Base-by-base conservation (phyloP, 2,329 filamentous ascomycete genomes). In the Sclerotiophoma versabilis region DNA sequence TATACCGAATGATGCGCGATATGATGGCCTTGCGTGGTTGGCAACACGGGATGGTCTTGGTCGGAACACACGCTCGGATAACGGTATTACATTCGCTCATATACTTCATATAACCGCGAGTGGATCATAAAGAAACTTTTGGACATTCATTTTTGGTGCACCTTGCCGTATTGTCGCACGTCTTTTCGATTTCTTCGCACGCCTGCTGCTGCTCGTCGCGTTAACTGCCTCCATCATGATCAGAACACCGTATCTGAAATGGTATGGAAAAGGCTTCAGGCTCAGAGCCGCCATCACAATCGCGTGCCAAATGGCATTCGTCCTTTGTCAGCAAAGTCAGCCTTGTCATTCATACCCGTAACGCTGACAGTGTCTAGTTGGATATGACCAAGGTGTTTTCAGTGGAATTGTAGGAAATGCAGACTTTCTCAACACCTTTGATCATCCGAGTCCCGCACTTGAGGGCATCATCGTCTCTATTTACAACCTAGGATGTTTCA, bases 391-490 rank as follows among this genome's bases (percentile, higher is more conserved):
- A 49, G 72, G 72, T 29, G 72, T 74, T 2, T 75, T 74, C 45
- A 72, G 70, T 25, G 76, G 76, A 14, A 77, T 78, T 41, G 73
- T 79, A 1, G 71, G 69, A n/a, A 78, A 78, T 48, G 59, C 65
- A 29, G 64, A 77, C 51, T 79, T 75, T 59, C 59, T 71, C 5
- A 53, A 74, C n/a, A 76, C 73, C 0, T 77, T 78, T 46, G 63
- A 70, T n/a, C 60, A 78, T 47, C 76, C 76, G 0, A 64, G 67
- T 2, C 66, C 70, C 4, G 74, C 60, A 0, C 69, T 76, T 3
- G 74, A 77, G 50, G 76, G 76, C 29, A 79, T 78, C 52, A 78
- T 78, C 30, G 76, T 79, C 1, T 73, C 68, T 2, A 76, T 76
- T 11, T 78, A 78, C 57, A 77, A 77, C 44, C 59, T 78, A 0